Percentiles rank a stretch among this genome's conserved stretches.
Evolutionary conservation across 2,329 filamentous ascomycete genomes (phyloP).

Genomic region (Penicillium sp.): DNA sequence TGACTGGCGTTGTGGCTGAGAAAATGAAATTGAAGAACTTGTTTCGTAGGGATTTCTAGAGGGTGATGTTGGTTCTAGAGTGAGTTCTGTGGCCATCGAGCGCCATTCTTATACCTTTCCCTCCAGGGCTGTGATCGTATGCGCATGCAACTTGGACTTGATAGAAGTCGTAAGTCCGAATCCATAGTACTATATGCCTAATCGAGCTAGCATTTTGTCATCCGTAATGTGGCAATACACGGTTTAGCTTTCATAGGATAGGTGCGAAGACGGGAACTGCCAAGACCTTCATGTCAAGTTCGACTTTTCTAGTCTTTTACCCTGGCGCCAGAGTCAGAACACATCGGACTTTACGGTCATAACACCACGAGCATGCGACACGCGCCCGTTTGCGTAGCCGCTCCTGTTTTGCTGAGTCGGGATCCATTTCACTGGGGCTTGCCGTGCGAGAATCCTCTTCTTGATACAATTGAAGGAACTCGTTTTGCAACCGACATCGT

Average conservation of each 20-base stretch:
- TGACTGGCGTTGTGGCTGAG: conserved; percentile 9
- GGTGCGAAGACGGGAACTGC: not conserved
- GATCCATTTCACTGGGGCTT: too few species aligned
- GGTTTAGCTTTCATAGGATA: not conserved
- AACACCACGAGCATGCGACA: too few species aligned
- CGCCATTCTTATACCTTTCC: not conserved
- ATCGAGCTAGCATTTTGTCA: conserved; percentile 12
- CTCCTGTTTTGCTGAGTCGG: too few species aligned
- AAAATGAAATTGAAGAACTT: not conserved
- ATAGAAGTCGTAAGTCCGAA: not conserved
- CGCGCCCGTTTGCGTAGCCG: too few species aligned
- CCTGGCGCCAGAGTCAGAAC: too few species aligned
- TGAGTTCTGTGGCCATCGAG: too few species aligned
- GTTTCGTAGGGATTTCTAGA: not conserved
- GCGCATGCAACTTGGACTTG: not conserved
- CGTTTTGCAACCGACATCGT: too few species aligned
- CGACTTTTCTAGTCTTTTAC: too few species aligned
- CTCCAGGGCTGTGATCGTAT: not conserved
- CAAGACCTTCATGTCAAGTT: too few species aligned
- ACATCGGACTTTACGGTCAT: too few species aligned
- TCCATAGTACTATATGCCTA: not conserved
- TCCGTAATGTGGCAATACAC: not conserved
- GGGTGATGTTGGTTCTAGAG: not conserved
- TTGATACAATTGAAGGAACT: too few species aligned
- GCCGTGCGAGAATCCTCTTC: too few species aligned